Evolutionary conservation across 805 yeast species (phyloP), one percentile per base, ranked within the genome.

Genomic region (Starmerella ratchasimensis): DNA sequence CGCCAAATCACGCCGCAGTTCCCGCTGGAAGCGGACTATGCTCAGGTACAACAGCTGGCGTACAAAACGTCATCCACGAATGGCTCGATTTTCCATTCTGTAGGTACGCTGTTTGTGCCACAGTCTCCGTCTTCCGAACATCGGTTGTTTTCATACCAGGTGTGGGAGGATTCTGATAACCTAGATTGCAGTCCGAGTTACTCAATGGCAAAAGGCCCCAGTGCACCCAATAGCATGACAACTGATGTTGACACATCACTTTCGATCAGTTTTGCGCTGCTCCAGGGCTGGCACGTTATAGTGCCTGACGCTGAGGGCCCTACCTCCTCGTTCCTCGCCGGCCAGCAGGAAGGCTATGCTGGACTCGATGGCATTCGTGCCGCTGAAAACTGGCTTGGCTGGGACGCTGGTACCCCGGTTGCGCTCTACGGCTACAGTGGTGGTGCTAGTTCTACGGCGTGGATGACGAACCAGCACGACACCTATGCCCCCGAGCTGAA

Each of bases 291-390:
- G 29, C 30, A 38, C n/a, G 38, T 46, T 4, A 42, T 38, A 15
- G 37, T 36, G 21, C 51, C 58, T 11, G 59, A 54, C 34, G 51
- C 51, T 35, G 55, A 54, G 41, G 59, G 58, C 8, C 51, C 54
- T 18, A 35, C 42, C 17, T 47, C 55, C 9, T 39, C 54, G 4
- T 54, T 52, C 39, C 33, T 45, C n/a, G 57, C 56, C 11, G 58
- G 58, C 9, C 31, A 29, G 31, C 40, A 44, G 16, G 43, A 49
- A 15, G 58, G 57, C 16, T 42, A 47, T 9, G 46, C 49, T 13
- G 45, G 47, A n/a, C 41, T 53, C n/a, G 55, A 53, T 36, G 51
- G 54, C 8, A 28, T 53, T n/a, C 36, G 49, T n/a, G 57, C 56
- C 2, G 44, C 42, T 8, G 7, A 26, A 2, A 24, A 20, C 9